Percentiles rank a stretch among this genome's conserved stretches.
Evolutionary conservation across 768 basidiomycete genomes (phyloP).

Genomic region (Termitomyces eurrhizus): DNA sequence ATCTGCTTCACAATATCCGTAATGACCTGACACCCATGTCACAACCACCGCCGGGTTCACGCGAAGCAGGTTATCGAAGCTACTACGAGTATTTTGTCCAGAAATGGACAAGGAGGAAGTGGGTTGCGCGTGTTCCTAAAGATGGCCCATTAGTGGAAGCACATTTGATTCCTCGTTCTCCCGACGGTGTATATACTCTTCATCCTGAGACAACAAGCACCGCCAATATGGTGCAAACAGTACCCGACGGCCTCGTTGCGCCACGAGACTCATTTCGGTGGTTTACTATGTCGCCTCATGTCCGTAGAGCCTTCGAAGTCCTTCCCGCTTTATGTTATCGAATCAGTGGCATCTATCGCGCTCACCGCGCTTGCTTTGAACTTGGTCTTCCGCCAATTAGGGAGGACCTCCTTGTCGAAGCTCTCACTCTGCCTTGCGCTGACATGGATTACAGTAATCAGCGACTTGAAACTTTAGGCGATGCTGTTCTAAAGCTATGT

Average conservation of each 20-base stretch:
- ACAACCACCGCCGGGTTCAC: constrained; percentile 44
- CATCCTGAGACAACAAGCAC: constrained; percentile 8
- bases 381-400: constrained; percentile 60
- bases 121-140: constrained; percentile 39
- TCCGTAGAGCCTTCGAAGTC: constrained; percentile 50
- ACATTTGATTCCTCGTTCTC: constrained; percentile 35
- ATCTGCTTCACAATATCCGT: constrained; percentile 55
- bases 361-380: constrained; percentile 41
- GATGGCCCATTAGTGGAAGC: constrained; percentile 66
- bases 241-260: constrained; percentile 24
- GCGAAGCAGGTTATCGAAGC: constrained; percentile 42
- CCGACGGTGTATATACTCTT: constrained; percentile 34
- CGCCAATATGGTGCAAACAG: constrained; percentile 18
- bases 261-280: constrained; percentile 49
- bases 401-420: constrained; percentile 61
- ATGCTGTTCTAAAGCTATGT: constrained; percentile 74
- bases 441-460: constrained; percentile 72
- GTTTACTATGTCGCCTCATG: constrained; percentile 46
- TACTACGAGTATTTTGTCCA: constrained; percentile 59
- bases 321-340: constrained; percentile 68
- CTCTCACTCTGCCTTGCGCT: constrained; percentile 70
- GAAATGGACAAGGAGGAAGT: constrained; percentile 49
- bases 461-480: constrained; percentile 83
- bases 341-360: constrained; percentile 63
- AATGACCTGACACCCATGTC: constrained; percentile 67